phyloP scores from a whole-genome alignment of 768 basidiomycete species.

The Auriscalpium orientale region DNA sequence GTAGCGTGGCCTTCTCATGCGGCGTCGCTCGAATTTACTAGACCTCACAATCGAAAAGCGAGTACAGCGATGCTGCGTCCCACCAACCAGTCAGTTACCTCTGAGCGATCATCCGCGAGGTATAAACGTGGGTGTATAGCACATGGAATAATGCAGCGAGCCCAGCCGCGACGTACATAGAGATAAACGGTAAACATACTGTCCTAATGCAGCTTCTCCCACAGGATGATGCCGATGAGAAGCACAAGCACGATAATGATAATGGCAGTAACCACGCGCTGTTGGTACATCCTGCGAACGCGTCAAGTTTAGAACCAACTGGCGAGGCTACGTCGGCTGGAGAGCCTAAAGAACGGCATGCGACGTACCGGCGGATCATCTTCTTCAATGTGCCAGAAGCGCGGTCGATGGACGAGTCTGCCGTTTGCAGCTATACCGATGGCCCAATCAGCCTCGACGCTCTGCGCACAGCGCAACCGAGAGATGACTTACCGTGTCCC shows the following conservation, averaged over 20 bases:
- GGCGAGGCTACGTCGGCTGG: conserved; percentile 9
- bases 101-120: no score
- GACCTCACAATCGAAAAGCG: no score
- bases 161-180: neutral
- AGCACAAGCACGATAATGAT: conserved; percentile 83
- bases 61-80: no score
- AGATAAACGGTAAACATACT: neutral
- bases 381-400: conserved; percentile 89
- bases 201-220: conserved; percentile 51
- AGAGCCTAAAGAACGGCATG: conserved; percentile 1
- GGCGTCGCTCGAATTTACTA: no score
- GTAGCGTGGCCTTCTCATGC: no score
- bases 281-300: conserved; percentile 85
- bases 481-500: conserved; percentile 63
- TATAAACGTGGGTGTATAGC: no score
- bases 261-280: conserved; percentile 77
- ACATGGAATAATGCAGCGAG: no score
- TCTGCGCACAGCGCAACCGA: neutral
- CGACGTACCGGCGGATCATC: conserved; percentile 86
- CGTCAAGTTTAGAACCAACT: conserved; percentile 24
- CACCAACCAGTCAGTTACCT: no score
- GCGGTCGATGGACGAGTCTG: conserved; percentile 84
- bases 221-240: conserved; percentile 74
- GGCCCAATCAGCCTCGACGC: neutral
- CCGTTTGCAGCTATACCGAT: conserved; percentile 61